A percentile compares a stretch with the other conserved stretches of the same genome.
These are phyloP conservation scores for Colletotrichum liaoningense DNA, from an alignment of 2,329 filamentous ascomycete genomes.

Conservation along the genomic window DNA sequence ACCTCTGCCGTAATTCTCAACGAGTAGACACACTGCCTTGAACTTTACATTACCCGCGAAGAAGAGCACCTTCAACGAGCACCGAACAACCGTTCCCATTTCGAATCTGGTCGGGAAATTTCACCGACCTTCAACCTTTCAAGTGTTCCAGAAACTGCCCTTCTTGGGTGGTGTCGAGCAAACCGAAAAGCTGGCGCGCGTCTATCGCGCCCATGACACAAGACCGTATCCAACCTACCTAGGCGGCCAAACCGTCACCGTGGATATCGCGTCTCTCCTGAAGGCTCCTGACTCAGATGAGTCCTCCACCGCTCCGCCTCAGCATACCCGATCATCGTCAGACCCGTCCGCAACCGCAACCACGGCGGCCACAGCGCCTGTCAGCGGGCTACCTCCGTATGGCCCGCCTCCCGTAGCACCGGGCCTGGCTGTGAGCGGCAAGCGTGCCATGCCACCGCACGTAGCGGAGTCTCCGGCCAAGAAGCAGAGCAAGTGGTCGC, in stretches of 20 bases:
- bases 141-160: conserved; percentile 17
- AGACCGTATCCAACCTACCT: conserved; percentile 40
- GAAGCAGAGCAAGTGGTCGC: conserved; percentile 97
- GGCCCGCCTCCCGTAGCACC: conserved; percentile 44
- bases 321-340: conserved; percentile 51
- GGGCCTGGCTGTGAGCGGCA: conserved; percentile 48
- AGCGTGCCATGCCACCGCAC: conserved; percentile 66
- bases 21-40: conserved; percentile 21
- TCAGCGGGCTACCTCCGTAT: conserved; percentile 35
- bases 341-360: conserved; percentile 42
- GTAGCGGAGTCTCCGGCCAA: conserved; percentile 79
- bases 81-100: conserved; percentile 14
- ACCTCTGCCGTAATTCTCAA: not conserved
- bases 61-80: conserved; percentile 6
- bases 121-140: conserved; percentile 21
- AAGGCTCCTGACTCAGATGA: conserved; percentile 81
- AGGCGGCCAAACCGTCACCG: conserved; percentile 70
- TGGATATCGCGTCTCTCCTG: conserved; percentile 95
- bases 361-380: conserved; percentile 37
- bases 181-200: conserved; percentile 36
- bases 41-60: conserved; percentile 4
- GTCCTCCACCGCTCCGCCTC: conserved; percentile 65
- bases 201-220: conserved; percentile 45
- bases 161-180: conserved; percentile 22
- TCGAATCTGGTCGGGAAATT: conserved; percentile 8